Conservation (phyloP, 495 filamentous ascomycete genomes). For the Neurospora africana region DNA sequence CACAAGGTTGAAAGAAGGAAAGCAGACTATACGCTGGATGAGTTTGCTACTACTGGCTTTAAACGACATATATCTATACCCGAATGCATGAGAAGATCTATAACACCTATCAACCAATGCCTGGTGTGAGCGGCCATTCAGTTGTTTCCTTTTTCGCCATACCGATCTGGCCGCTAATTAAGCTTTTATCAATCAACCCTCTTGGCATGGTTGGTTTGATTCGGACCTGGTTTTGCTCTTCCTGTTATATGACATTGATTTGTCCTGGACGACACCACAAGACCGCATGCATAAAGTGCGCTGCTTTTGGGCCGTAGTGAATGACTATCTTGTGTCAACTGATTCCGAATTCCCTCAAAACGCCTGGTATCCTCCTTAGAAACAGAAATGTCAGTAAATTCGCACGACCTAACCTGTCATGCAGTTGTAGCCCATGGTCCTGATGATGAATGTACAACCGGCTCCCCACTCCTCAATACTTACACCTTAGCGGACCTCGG, state of each 20-base stretch:
- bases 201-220: not conserved
- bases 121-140: not conserved
- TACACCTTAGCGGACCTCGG: conserved; percentile 20
- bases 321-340: not conserved
- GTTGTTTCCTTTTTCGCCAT: not conserved
- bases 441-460: not conserved
- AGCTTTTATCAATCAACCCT: not conserved
- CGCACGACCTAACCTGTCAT: not conserved
- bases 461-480: not conserved
- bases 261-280: not conserved
- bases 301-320: not conserved
- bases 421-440: not conserved
- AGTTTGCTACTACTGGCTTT: not conserved
- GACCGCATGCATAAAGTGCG: not conserved
- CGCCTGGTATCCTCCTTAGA: not conserved
- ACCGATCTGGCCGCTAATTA: not conserved
- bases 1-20: not conserved
- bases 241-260: not conserved
- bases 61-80: not conserved
- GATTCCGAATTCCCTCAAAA: not conserved
- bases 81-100: not conserved
- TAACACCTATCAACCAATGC: not conserved
- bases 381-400: not conserved
- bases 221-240: not conserved
- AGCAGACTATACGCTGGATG: not conserved